Percentiles rank a stretch among this genome's conserved stretches.
phyloP scores from a whole-genome alignment of 768 basidiomycete species.

The Podaxis rugospora region DNA sequence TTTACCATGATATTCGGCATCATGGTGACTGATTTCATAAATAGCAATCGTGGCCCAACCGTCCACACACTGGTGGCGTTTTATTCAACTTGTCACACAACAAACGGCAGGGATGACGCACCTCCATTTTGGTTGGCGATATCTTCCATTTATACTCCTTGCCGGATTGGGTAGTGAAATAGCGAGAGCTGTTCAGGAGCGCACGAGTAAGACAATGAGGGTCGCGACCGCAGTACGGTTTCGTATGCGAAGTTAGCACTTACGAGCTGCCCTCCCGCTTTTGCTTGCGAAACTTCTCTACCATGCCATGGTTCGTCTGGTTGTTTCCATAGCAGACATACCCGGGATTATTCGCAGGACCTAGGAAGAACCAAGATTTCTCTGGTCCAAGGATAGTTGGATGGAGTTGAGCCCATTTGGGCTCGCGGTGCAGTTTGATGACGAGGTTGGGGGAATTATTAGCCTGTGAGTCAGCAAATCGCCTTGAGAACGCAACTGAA shows the following conservation, averaged over 20 bases:
- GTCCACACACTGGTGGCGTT: conserved; percentile 51
- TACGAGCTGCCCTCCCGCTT: conserved; percentile 62
- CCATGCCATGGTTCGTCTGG: conserved; percentile 50
- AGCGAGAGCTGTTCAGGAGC: conserved; percentile 51
- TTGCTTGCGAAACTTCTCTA: conserved; percentile 48
- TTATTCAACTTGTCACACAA: not conserved
- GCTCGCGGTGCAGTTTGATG: conserved; percentile 47
- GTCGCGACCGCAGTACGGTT: not conserved
- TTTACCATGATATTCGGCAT: conserved; percentile 53
- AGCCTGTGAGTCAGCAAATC: not conserved
- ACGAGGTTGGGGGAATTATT: conserved; percentile 14
- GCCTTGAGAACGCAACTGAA: not conserved
- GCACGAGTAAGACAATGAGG: not conserved
- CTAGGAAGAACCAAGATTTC: conserved; percentile 72
- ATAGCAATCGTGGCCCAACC: conserved; percentile 56
- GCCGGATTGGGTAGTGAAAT: conserved; percentile 68
- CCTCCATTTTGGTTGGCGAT: conserved; percentile 60
- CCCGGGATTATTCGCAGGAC: conserved; percentile 56
- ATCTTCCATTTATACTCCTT: conserved; percentile 77
- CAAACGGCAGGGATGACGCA: conserved; percentile 23
- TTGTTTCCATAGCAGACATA: conserved; percentile 69
- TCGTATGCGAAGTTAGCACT: conserved; percentile 21
- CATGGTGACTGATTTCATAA: conserved; percentile 61
- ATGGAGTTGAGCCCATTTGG: conserved; percentile 70
- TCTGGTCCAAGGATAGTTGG: conserved; percentile 77